These are phyloP conservation scores for Balansia obtecta DNA, from an alignment of 2,329 filamentous ascomycete genomes.

Conservation along the genomic window DNA sequence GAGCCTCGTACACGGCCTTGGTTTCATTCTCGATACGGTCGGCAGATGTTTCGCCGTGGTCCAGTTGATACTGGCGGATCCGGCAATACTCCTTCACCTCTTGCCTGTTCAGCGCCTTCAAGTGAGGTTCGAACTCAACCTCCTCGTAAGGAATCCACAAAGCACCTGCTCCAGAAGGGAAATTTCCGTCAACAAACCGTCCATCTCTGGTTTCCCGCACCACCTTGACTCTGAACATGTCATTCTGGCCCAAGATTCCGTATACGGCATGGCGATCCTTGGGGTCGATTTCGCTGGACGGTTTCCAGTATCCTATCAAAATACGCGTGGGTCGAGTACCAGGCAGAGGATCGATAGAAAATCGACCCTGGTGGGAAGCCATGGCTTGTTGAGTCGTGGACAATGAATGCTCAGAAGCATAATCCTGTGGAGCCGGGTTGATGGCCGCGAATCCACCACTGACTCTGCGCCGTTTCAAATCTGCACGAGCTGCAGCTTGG, in stretches of 20 bases:
- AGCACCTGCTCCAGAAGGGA: slow-evolving; percentile 45
- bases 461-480: slow-evolving; percentile 35
- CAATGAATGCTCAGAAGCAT: slow-evolving; percentile 4
- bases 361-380: slow-evolving; percentile 10
- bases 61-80: slow-evolving; percentile 45
- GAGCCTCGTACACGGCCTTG: slow-evolving; percentile 39
- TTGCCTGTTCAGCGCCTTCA: slow-evolving; percentile 34
- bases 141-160: slow-evolving; percentile 53
- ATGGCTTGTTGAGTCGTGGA: slow-evolving; percentile 12
- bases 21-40: slow-evolving; percentile 38
- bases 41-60: slow-evolving; percentile 36
- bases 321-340: slow-evolving; percentile 45
- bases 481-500: slow-evolving; percentile 21
- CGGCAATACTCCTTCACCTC: slow-evolving; percentile 54
- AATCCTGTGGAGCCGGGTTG: slow-evolving; percentile 14
- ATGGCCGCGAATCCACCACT: slow-evolving; percentile 23
- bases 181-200: slow-evolving; percentile 44
- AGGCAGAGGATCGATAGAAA: slow-evolving; percentile 28
- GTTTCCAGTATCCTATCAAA: slow-evolving; percentile 46
- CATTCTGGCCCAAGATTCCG: slow-evolving; percentile 48
- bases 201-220: slow-evolving; percentile 48
- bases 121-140: slow-evolving; percentile 43
- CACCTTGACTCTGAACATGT: slow-evolving; percentile 53
- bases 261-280: slow-evolving; percentile 49
- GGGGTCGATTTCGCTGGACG: slow-evolving; percentile 33